Evolutionary conservation across 768 basidiomycete genomes (phyloP).

Genomic region (Leucogyrophana mollusca): DNA sequence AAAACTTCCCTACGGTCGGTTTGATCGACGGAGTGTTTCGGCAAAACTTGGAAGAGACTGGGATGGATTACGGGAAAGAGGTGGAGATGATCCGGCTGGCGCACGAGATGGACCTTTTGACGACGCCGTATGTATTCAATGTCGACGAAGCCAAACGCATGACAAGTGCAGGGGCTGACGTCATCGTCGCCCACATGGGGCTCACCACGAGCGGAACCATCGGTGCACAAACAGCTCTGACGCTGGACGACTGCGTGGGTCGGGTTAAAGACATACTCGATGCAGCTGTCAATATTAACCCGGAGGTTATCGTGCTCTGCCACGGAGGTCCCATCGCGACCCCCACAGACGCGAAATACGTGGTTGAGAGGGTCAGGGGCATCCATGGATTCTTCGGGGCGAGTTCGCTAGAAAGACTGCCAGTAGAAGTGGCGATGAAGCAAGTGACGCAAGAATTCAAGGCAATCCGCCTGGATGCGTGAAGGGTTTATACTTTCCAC

Average conservation of each 20-base stretch:
- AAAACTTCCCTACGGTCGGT: conserved; percentile 27
- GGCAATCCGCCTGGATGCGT: conserved; percentile 12
- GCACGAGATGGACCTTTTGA: conserved; percentile 20
- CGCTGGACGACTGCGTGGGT: conserved; percentile 21
- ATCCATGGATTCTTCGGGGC: conserved; percentile 27
- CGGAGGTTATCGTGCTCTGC: conserved; percentile 17
- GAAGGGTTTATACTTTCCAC: too few relatives aligned
- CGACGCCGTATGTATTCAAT: conserved; percentile 28
- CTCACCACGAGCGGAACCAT: conserved; percentile 26
- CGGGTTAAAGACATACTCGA: conserved; percentile 15
- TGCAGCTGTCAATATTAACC: conserved; percentile 17
- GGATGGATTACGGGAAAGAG: conserved; percentile 28
- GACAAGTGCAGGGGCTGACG: conserved; percentile 22
- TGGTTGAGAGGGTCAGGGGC: conserved; percentile 15
- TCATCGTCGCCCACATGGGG: conserved; percentile 26
- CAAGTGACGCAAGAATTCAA: conserved; percentile 19
- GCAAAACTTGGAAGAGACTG: conserved; percentile 27
- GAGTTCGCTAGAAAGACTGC: conserved; percentile 24
- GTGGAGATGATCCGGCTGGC: conserved; percentile 29
- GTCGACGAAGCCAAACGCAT: conserved; percentile 22
- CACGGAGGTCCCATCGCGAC: conserved; percentile 26
- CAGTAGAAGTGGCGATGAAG: conserved; percentile 22
- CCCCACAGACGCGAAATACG: conserved; percentile 15
- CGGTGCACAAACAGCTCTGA: conserved; percentile 22
- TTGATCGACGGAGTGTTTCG: conserved; percentile 28